Conservation (phyloP, 2,329 filamentous ascomycete genomes). For the Orbilia brochopaga region DNA sequence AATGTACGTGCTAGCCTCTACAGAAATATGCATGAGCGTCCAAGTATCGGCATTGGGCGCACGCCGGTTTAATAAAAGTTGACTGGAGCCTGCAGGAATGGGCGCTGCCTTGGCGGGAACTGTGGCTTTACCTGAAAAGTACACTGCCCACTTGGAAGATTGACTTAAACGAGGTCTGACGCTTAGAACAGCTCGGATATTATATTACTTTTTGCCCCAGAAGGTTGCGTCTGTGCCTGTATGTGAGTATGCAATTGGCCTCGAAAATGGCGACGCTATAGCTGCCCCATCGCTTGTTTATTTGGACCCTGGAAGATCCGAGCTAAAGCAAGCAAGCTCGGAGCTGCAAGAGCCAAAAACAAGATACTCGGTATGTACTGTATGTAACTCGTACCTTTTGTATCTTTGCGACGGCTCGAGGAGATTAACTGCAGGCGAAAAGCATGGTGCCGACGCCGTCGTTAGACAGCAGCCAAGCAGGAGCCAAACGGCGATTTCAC, state of each 20-base stretch:
- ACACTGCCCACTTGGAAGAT: background rate
- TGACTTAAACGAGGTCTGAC: background rate
- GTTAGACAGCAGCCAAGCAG: background rate
- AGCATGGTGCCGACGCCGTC: slow-evolving; percentile 26
- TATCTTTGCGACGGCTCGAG: slow-evolving; percentile 25
- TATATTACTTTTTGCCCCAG: slow-evolving; percentile 3
- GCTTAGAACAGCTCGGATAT: background rate
- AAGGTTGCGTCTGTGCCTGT: background rate
- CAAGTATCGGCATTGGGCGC: background rate
- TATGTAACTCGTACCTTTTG: too few species aligned
- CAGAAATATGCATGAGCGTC: background rate
- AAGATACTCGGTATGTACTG: too few species aligned
- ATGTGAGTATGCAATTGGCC: background rate
- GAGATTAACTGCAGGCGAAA: slow-evolving; percentile 30
- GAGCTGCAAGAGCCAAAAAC: background rate
- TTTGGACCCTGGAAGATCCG: background rate
- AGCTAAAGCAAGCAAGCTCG: slow-evolving; percentile 1
- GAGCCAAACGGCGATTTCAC: slow-evolving; percentile 37
- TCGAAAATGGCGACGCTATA: slow-evolving; percentile 2
- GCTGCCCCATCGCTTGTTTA: background rate
- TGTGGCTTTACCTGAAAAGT: background rate
- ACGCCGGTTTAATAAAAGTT: background rate
- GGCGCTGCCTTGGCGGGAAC: background rate
- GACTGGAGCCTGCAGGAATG: background rate
- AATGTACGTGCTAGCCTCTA: background rate